Evolutionary conservation across 2,329 filamentous ascomycete genomes (phyloP).

Genomic region (Huntiella bhutanensis): DNA sequence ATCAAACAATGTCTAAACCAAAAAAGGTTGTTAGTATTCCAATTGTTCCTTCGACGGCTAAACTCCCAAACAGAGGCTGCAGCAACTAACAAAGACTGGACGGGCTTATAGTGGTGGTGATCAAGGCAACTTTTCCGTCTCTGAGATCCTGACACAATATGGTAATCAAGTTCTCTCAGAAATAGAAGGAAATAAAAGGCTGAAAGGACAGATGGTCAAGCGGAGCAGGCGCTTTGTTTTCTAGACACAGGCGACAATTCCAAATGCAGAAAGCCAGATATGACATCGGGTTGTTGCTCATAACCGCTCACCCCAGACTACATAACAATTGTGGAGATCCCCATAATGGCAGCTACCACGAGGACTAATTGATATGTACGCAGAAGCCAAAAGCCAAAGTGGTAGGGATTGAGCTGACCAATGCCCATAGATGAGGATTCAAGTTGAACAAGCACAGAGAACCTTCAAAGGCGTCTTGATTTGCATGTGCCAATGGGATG

Average conservation of each 20-base stretch:
- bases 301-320: neutral
- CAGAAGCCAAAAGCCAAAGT: neutral
- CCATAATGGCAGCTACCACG: neutral
- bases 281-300: neutral
- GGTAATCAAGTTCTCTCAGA: neutral
- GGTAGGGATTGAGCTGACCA: neutral
- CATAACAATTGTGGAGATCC: neutral
- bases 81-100: neutral
- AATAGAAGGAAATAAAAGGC: neutral
- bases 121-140: too few species aligned
- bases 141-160: neutral
- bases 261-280: constrained; percentile 2
- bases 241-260: neutral
- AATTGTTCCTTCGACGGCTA: neutral
- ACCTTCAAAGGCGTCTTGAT: too few species aligned
- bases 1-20: neutral
- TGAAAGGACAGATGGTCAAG: neutral
- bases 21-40: neutral
- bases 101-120: neutral
- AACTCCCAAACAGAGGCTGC: neutral
- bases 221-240: neutral
- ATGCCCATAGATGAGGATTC: too few species aligned
- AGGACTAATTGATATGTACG: too few species aligned
- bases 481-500: neutral
- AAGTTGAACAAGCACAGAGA: too few species aligned